Evolutionary conservation across 2,329 filamentous ascomycete species (phyloP), one percentile per base, ranked within the genome.

Genomic region (Scleromitrula shiraiana): DNA sequence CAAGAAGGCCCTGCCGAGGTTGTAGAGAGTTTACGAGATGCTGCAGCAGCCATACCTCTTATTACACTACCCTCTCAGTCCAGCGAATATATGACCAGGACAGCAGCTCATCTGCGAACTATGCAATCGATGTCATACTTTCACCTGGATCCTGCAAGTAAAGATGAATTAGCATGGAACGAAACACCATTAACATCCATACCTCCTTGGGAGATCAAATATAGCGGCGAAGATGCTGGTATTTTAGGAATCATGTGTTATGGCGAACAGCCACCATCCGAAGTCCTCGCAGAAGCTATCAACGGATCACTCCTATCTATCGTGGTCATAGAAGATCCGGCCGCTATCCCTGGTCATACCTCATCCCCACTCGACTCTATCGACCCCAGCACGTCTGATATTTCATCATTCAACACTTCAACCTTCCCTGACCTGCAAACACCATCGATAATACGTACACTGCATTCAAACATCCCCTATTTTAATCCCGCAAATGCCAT

Each of bases 91-190:
- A 71, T 71, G 1, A 68, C 75, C 3, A 71, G 82, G 30, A 85
- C 81, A 8, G 75, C 83, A 0, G 73, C 77, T 0, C 80, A 90
- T 52, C 65, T 87, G 2, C 71, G 84, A 42, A 74, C 76, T 5
- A 88, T 91, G 83, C 84, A 89, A 56, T 78, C 75, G n/a, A 82
- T 88, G 73, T 82, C 85, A 0, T 91, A 90, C 57, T 88, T 91
- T 59, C 87, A 91, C 60, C 55, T 70, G 8, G 59, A 65, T 15
- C 39, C 51, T 32, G 46, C 23, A 39, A 56, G 35, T 41, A 56
- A 50, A 50, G 51, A 50, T 3, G n/a, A 33, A 42, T 35, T 53
- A 51, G 54, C 45, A 41, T 64, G 61, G 37, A 86, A 80, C 76
- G 67, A 70, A 0, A 69, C 67, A 0, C 75, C 83, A 0, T 65